phyloP scores from a whole-genome alignment of 2,329 filamentous ascomycete species.

The Epicoccum sorghinum region DNA sequence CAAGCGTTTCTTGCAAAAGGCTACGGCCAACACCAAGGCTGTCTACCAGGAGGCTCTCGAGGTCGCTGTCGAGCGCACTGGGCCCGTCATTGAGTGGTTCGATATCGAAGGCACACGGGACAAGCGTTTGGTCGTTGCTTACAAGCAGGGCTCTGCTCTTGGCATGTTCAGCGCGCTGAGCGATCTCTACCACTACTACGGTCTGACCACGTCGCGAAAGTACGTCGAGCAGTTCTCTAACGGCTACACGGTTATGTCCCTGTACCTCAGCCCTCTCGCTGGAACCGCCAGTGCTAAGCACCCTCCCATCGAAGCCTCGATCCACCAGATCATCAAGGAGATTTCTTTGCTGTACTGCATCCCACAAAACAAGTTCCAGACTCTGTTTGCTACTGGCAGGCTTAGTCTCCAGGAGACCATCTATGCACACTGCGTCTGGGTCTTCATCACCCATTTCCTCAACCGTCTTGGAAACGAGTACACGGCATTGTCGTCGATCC shows the following conservation, averaged over 20 bases:
- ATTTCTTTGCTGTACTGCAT: conserved; percentile 96
- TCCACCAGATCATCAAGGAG: conserved; percentile 99
- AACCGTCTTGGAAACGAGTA: conserved; percentile 95
- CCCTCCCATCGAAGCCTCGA: conserved; percentile 89
- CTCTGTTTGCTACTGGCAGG: conserved; percentile 81
- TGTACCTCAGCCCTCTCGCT: conserved; percentile 82
- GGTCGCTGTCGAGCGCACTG: conserved; percentile 80
- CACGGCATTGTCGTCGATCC: conserved; percentile 78
- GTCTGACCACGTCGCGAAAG: conserved; percentile 92
- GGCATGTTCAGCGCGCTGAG: conserved; percentile 95
- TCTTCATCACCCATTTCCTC: conserved; percentile 97
- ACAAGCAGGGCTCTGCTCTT: conserved; percentile 88
- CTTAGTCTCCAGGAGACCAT: conserved; percentile 95
- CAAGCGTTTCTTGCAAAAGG: conserved; percentile 92
- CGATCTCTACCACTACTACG: conserved; percentile 98
- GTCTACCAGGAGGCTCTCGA: conserved; percentile 95
- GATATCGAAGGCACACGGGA: conserved; percentile 90
- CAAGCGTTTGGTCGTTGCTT: conserved; percentile 93
- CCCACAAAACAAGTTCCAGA: conserved; percentile 94
- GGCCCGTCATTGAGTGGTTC: conserved; percentile 96
- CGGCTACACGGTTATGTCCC: conserved; percentile 94
- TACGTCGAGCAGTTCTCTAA: conserved; percentile 99
- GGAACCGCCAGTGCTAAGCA: conserved; percentile 54
- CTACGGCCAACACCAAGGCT: conserved; percentile 91
- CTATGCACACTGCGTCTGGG: conserved; percentile 96